phyloP scores from a whole-genome alignment of 2,329 filamentous ascomycete genomes.

The Tothia fuscella region DNA sequence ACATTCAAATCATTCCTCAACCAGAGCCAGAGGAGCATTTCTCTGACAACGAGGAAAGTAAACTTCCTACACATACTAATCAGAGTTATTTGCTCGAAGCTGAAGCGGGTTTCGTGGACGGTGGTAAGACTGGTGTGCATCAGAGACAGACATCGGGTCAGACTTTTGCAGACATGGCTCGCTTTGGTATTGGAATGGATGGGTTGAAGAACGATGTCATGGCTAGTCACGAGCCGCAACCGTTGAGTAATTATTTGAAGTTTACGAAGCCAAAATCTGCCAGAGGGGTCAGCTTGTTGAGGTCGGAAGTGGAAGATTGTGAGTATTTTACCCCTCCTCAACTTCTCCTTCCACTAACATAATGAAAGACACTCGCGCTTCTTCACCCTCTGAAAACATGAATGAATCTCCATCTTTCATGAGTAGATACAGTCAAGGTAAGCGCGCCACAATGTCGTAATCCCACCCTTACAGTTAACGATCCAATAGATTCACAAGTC shows the following conservation, averaged over 20 bases:
- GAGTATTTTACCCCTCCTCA: not conserved
- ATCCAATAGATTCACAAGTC: no score
- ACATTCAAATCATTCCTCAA: constrained; percentile 18
- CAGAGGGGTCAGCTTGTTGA: constrained; percentile 6
- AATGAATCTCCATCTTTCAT: no score
- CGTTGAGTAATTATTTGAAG: constrained; percentile 13
- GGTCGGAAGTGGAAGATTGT: not conserved
- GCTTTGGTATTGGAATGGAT: constrained; percentile 14
- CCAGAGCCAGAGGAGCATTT: constrained; percentile 10
- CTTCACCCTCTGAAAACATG: not conserved
- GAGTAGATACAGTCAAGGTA: no score
- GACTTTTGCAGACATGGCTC: constrained; percentile 22
- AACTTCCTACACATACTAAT: constrained; percentile 4
- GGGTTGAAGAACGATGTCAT: constrained; percentile 13
- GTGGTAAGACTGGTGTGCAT: constrained; percentile 8
- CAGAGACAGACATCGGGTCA: constrained; percentile 7
- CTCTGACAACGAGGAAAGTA: constrained; percentile 1
- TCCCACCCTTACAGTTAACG: no score
- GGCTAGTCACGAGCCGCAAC: constrained; percentile 14
- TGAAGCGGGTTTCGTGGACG: constrained; percentile 12
- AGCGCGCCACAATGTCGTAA: no score
- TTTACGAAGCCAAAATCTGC: constrained; percentile 3
- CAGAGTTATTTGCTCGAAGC: constrained; percentile 11
- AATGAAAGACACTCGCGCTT: not conserved
- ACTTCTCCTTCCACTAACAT: not conserved